phyloP scores from a whole-genome alignment of 306 rosid species.

The Acacia crassicarpa region DNA sequence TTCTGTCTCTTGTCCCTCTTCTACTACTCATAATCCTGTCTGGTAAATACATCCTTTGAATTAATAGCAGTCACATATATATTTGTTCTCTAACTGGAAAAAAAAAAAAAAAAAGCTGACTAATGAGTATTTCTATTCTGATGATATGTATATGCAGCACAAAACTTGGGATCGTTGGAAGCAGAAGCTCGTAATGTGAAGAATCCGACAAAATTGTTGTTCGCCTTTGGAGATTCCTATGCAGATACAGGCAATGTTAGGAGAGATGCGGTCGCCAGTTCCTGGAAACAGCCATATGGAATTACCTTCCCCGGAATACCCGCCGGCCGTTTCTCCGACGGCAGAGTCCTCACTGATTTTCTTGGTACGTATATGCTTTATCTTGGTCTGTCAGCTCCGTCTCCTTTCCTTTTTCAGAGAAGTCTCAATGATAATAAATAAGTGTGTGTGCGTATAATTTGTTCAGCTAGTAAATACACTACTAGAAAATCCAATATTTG shows the following conservation, averaged over 20 bases:
- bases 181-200: conserved; percentile 13
- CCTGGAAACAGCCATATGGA: conserved; percentile 17
- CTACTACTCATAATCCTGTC: neutral
- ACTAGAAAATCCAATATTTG: too few relatives aligned
- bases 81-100: neutral
- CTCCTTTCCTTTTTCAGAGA: too few relatives aligned
- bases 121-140: neutral
- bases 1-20: neutral
- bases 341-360: conserved; percentile 20
- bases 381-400: neutral
- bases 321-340: conserved; percentile 26
- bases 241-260: conserved; percentile 16
- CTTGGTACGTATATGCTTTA: neutral
- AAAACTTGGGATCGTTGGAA: neutral
- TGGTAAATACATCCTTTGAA: neutral
- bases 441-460: too few relatives aligned
- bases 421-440: too few relatives aligned
- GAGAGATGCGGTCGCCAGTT: neutral
- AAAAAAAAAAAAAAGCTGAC: neutral
- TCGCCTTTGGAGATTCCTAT: conserved; percentile 27
- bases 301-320: conserved; percentile 25
- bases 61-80: neutral
- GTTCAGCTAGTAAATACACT: too few relatives aligned
- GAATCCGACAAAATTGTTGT: conserved; percentile 24
- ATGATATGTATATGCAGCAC: neutral